Evolutionary conservation across 2,329 filamentous ascomycete species (phyloP).

Genomic region (Ophiostoma fasciatum): DNA sequence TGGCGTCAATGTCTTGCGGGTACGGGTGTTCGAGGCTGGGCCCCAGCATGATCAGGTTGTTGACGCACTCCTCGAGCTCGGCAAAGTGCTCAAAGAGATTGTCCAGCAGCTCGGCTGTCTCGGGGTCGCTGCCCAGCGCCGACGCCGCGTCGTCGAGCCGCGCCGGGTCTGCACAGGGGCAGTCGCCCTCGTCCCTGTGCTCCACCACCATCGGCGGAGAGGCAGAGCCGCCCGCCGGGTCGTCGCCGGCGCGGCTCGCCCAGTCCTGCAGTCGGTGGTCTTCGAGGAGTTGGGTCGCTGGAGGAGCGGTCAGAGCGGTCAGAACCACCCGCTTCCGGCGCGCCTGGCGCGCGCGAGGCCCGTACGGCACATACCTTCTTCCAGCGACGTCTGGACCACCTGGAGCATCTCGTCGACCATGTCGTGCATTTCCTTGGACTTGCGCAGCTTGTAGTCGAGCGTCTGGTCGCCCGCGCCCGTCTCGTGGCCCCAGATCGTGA

Average conservation of each 20-base stretch:
- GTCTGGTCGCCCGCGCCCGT: slow-evolving; percentile 9
- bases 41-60: slow-evolving; percentile 8
- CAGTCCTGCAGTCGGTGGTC: slow-evolving; percentile 4
- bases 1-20: slow-evolving; percentile 8
- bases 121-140: background rate
- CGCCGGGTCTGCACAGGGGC: background rate
- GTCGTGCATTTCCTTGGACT: slow-evolving; percentile 7
- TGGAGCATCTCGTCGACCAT: slow-evolving; percentile 5
- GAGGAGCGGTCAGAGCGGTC: background rate
- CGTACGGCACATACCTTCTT: too few species aligned
- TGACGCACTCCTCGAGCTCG: slow-evolving; percentile 3
- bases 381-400: slow-evolving; percentile 6
- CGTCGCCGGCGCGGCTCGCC: background rate
- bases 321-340: too few species aligned
- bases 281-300: slow-evolving; percentile 6
- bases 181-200: background rate
- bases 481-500: slow-evolving; percentile 10
- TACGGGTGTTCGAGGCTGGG: slow-evolving; percentile 10
- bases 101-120: background rate
- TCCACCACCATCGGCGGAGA: background rate
- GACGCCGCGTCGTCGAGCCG: background rate
- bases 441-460: slow-evolving; percentile 10
- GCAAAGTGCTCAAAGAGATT: background rate
- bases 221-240: background rate
- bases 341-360: too few species aligned